A percentile compares a stretch with the other conserved stretches of the same genome.
Conservation (phyloP, 2,329 filamentous ascomycete species). For the Pyrenophora teres region DNA sequence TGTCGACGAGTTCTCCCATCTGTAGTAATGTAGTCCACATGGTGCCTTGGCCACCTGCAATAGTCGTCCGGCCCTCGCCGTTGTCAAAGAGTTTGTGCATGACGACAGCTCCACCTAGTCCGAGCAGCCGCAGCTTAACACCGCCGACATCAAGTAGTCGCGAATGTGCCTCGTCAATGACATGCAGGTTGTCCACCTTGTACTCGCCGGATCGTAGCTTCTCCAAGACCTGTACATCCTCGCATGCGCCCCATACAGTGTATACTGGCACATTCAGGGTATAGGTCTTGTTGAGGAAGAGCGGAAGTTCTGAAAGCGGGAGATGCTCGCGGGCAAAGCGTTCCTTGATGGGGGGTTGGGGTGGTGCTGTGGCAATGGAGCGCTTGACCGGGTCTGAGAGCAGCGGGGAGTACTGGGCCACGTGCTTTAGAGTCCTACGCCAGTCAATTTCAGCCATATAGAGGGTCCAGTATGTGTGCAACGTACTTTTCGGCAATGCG, state of each 20-base stretch:
- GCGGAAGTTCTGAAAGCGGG: constrained; percentile 87
- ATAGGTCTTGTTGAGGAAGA: constrained; percentile 84
- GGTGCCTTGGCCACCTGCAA: constrained; percentile 95
- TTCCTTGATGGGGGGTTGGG: constrained; percentile 74
- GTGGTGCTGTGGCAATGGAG: constrained; percentile 69
- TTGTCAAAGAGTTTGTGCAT: constrained; percentile 99
- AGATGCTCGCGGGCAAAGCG: constrained; percentile 81
- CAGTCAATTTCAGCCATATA: constrained; percentile 16
- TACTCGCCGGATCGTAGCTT: constrained; percentile 98
- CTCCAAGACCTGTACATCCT: constrained; percentile 95
- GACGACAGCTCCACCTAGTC: constrained; percentile 92
- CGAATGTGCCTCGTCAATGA: constrained; percentile 97
- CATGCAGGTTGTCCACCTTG: constrained; percentile 95
- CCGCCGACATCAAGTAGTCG: constrained; percentile 93
- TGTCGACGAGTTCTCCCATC: constrained; percentile 98
- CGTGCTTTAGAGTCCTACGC: constrained; percentile 89
- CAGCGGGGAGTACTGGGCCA: constrained; percentile 96
- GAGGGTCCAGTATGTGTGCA: constrained; percentile 12
- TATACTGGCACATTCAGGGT: constrained; percentile 96
- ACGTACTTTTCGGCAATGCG: constrained; percentile 96
- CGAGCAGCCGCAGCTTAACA: constrained; percentile 91
- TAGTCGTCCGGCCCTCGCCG: constrained; percentile 94
- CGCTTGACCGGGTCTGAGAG: constrained; percentile 76
- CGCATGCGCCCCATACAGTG: constrained; percentile 98
- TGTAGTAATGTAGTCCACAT: constrained; percentile 99